Evolutionary conservation across 2,329 filamentous ascomycete genomes (phyloP).

Genomic region (Stemphylium vesicarium): DNA sequence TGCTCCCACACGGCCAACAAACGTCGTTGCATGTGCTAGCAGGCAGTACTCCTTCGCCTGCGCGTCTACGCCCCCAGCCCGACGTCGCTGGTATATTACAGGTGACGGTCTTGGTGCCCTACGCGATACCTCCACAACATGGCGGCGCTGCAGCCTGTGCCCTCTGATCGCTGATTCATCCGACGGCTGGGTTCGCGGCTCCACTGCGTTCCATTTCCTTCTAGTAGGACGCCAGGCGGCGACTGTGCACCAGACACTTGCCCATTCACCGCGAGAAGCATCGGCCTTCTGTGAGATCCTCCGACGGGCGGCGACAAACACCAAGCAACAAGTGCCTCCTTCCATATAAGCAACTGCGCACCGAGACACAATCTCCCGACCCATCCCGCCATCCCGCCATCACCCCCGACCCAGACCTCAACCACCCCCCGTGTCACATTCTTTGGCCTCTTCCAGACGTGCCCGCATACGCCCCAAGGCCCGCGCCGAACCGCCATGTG

Average conservation of each 20-base stretch:
- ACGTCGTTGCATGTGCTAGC: slow-evolving; percentile 20
- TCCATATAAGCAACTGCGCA: slow-evolving; percentile 25
- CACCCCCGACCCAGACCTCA: slow-evolving; percentile 8
- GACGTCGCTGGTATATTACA: slow-evolving; percentile 29
- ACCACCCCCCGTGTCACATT: slow-evolving; percentile 25
- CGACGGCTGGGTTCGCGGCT: slow-evolving; percentile 24
- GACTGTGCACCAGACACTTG: slow-evolving; percentile 1
- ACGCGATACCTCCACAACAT: slow-evolving; percentile 21
- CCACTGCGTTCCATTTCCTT: slow-evolving; percentile 41
- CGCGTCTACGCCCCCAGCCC: slow-evolving; percentile 27
- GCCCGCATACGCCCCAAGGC: slow-evolving; percentile 30
- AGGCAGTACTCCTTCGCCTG: slow-evolving; percentile 22
- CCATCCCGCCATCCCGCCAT: slow-evolving; percentile 28
- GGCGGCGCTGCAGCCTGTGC: slow-evolving; percentile 19
- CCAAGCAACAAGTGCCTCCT: slow-evolving; percentile 19
- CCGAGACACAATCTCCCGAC: slow-evolving; percentile 23
- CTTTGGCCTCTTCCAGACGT: slow-evolving; percentile 41
- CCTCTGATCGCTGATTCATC: slow-evolving; percentile 29
- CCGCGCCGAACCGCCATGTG: slow-evolving; percentile 40
- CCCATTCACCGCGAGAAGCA: slow-evolving; percentile 6
- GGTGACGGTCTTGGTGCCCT: slow-evolving; percentile 16
- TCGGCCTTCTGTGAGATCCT: background rate
- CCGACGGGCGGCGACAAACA: slow-evolving; percentile 2
- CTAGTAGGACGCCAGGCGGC: slow-evolving; percentile 19
- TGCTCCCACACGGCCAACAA: slow-evolving; percentile 23